Base-by-base conservation (phyloP, 495 filamentous ascomycete species). In the Viridothelium virens region DNA sequence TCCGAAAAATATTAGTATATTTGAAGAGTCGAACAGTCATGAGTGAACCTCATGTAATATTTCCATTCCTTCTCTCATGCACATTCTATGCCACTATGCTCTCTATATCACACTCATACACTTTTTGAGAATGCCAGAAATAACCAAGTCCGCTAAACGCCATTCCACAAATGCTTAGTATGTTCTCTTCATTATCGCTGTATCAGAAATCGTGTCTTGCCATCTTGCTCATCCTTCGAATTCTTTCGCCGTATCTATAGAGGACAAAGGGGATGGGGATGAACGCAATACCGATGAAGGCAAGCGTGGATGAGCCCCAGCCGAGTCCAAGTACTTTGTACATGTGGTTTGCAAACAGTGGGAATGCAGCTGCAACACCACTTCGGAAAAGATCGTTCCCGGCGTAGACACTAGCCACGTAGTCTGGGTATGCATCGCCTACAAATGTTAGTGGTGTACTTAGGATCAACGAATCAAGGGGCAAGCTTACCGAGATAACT, bases 391-490 rank as follows among this genome's bases (percentile, higher is more conserved):
- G 70, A 34, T 77, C 75, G 48, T 78, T 81, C 0, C 78, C 82
- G 1, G 81, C 82, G 63, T 79, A 75, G 2, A 82, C 76, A 0
- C 77, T 79, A 4, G 80, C 81, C 0, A 75, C 77, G 62, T 79
- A 77, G 5, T 65, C 36, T 2, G 77, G 70, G 63, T 82, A 83
- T 25, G 75, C 31, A 61, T 53, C 53, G 33, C 53, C 53, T 59
- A 36, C 11, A 7, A 11, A 6, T 36, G 56, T 61, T 59, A 66
- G 56, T 56, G 4, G 25, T 18, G 14, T 11, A 38, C 2, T 12
- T n/a, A 25, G 25, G 12, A 34, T 33, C n/a, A 31, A 11, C 39
- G 37, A 44, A 14, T 12, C n/a, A 38, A 16, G 3, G n/a, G 16
- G 31, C 11, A 34, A 38, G 37, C 61, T 63, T 63, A 63, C 53